Base-by-base conservation (phyloP, 306 rosid species). In the Vicia villosa region DNA sequence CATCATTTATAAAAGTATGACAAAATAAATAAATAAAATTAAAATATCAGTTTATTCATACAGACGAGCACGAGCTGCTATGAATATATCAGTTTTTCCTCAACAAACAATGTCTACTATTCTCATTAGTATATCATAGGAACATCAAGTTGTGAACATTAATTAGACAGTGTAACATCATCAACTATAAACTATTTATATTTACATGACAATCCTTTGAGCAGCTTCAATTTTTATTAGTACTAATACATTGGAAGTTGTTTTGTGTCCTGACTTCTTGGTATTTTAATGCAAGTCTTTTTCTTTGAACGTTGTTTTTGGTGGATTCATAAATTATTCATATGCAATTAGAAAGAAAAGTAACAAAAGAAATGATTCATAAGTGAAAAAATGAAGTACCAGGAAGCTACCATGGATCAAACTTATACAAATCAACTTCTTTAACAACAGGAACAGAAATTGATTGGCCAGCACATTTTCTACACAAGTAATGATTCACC, bases 321-420 rank as follows among this genome's bases (percentile, higher is more conserved):
- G 51, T 63, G 54, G 15, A 30, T 32, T 28, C 21, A 42, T 11
- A 56, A 42, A 38, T 19, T 17, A 7, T 17, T 61, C 0, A 61
- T 38, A 36, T 28, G 24, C 17, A 61, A 34, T 19, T 62, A 3
- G 46, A 38, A 30, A 1, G 5, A n/a, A 37, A 37, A 47, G 7
- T 1, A 2, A 47, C 3, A 47, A 11, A 38, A 36, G 5, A 8
- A 4, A 41, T 11, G 5, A n/a, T n/a, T 41, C 1, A n/a, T 47
- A 3, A 47, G 8, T 47, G 8, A 8, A 16, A 63, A 6, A 6
- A 60, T 3, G 21, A n/a, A 55, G 36, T 78, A 94, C 98, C 96
- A 26, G 97, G 97, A 42, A 94, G 89, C 16, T 88, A 84, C 99
- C 99, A 94, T n/a, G 99, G 97, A 69, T 94, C 92, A 28, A 81